Percentiles rank a stretch among this genome's conserved stretches.
These are phyloP conservation scores for Aegilops umbellulata DNA, from an alignment of 176 grass and related monocot species.

Conservation along the genomic window DNA sequence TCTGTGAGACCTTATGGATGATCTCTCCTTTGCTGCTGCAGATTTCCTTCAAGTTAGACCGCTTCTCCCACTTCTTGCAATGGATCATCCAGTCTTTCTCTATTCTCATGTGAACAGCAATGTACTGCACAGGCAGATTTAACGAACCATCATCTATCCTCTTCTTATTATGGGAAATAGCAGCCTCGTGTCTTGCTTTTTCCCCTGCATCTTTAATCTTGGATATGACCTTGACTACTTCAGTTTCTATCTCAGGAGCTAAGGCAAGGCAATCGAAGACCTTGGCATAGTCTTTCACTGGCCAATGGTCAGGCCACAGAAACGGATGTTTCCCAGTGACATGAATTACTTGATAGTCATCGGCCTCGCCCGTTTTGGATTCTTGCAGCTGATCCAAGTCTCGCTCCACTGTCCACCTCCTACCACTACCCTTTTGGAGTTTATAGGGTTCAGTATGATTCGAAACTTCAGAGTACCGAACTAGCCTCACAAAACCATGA, in stretches of 20 bases:
- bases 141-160: background rate
- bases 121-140: conserved; percentile 44
- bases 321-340: conserved; percentile 86
- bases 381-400: conserved; percentile 81
- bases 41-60: conserved; percentile 63
- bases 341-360: conserved; percentile 62
- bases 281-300: conserved; percentile 70
- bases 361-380: conserved; percentile 32
- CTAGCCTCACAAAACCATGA: conserved; percentile 75
- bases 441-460: conserved; percentile 54
- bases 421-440: conserved; percentile 83
- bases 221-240: conserved; percentile 83
- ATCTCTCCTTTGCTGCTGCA: conserved; percentile 96
- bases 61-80: conserved; percentile 96
- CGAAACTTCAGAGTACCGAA: conserved; percentile 68
- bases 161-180: conserved; percentile 35
- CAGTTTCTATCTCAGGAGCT: conserved; percentile 72
- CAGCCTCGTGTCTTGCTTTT: conserved; percentile 50
- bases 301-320: conserved; percentile 97
- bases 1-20: conserved; percentile 80
- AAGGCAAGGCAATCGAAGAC: conserved; percentile 87
- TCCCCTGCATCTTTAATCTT: conserved; percentile 70
- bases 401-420: conserved; percentile 87
- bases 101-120: conserved; percentile 98
- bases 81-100: conserved; percentile 99